Evolutionary conservation across 2,329 filamentous ascomycete species (phyloP).

Genomic region (Colletotrichum abscissum): DNA sequence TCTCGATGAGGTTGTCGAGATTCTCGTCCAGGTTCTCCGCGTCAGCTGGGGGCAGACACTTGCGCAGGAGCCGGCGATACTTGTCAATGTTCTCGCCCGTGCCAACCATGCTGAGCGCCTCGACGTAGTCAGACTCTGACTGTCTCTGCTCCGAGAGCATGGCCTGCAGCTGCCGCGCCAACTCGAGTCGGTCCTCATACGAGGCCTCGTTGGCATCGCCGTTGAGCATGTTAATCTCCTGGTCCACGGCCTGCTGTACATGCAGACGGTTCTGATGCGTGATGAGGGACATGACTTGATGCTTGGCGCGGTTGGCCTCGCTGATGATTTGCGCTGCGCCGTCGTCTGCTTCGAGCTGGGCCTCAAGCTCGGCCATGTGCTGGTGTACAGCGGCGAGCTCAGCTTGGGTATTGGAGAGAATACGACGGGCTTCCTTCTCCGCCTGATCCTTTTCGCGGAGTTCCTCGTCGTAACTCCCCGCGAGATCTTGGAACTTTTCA

Average conservation of each 20-base stretch:
- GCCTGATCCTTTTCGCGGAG: conserved; percentile 78
- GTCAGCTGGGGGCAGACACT: conserved; percentile 75
- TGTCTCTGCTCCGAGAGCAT: conserved; percentile 69
- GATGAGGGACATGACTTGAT: conserved; percentile 61
- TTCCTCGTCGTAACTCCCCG: conserved; percentile 79
- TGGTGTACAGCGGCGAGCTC: conserved; percentile 73
- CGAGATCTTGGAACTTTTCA: conserved; percentile 78
- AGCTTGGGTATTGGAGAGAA: conserved; percentile 73
- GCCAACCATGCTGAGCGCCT: conserved; percentile 75
- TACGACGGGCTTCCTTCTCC: conserved; percentile 74
- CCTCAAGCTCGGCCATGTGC: conserved; percentile 68
- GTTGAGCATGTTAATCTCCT: conserved; percentile 61
- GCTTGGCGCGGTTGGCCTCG: conserved; percentile 62
- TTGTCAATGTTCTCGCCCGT: conserved; percentile 79
- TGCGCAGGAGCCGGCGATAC: conserved; percentile 76
- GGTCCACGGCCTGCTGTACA: conserved; percentile 63
- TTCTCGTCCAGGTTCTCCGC: conserved; percentile 75
- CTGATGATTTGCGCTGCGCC: conserved; percentile 59
- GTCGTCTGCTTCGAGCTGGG: conserved; percentile 66
- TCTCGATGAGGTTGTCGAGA: conserved; percentile 68
- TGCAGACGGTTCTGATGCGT: conserved; percentile 64
- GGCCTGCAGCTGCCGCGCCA: conserved; percentile 68
- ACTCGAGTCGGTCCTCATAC: conserved; percentile 65
- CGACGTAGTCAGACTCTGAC: conserved; percentile 75
- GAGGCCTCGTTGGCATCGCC: conserved; percentile 56